phyloP scores from a whole-genome alignment of 176 grass and related monocot genomes.

The Phoenix roebelenii region DNA sequence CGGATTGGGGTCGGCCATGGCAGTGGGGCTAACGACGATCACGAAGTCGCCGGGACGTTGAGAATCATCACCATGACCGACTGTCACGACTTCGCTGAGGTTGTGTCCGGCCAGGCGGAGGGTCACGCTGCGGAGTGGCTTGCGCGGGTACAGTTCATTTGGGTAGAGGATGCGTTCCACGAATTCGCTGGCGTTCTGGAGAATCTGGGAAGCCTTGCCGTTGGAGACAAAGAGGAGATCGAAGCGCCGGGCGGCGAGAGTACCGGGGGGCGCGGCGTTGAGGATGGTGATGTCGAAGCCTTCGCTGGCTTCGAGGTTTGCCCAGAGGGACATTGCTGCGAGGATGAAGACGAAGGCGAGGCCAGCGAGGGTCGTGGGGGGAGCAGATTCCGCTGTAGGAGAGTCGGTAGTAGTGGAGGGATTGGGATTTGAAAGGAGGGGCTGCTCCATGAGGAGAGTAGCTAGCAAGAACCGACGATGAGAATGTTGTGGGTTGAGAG shows the following conservation, averaged over 20 bases:
- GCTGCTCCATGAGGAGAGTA: too few species aligned
- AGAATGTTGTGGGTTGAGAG: too few species aligned
- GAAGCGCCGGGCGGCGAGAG: background rate
- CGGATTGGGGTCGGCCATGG: background rate
- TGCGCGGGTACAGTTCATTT: background rate
- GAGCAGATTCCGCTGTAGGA: too few species aligned
- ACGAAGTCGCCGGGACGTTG: background rate
- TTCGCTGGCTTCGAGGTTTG: too few species aligned
- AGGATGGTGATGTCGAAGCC: background rate
- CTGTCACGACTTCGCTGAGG: background rate
- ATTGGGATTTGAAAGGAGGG: too few species aligned
- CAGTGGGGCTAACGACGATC: background rate
- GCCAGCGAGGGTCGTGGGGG: too few species aligned
- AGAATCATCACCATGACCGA: background rate
- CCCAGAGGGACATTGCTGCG: too few species aligned
- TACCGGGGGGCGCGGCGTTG: background rate
- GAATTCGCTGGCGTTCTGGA: conserved; percentile 1
- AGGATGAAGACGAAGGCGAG: too few species aligned
- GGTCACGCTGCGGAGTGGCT: background rate
- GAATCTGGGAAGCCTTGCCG: background rate
- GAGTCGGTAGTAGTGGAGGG: too few species aligned
- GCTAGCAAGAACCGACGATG: too few species aligned
- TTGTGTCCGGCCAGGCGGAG: background rate
- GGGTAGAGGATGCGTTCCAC: conserved; percentile 10
- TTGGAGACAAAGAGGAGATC: conserved; percentile 18